Conservation (phyloP, 2,329 filamentous ascomycete genomes). For the Decorospora gaudefroyi region DNA sequence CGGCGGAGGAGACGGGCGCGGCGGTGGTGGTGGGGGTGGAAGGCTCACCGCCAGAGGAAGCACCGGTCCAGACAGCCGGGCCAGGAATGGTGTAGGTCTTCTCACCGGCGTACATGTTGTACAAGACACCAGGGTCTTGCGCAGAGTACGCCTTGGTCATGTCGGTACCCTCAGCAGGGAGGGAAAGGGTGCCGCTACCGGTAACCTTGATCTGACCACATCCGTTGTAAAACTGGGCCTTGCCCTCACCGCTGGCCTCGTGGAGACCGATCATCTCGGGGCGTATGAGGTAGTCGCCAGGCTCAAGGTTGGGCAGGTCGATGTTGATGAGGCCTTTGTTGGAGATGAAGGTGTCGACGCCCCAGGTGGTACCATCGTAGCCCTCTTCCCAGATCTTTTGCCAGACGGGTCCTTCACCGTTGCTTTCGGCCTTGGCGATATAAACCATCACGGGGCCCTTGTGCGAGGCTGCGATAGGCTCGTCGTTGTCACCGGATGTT, state of each 20-base stretch:
- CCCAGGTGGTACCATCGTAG: constrained; percentile 44
- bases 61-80: constrained; percentile 44
- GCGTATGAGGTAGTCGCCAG: constrained; percentile 50
- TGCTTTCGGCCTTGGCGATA: constrained; percentile 51
- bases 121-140: constrained; percentile 48
- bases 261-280: constrained; percentile 53
- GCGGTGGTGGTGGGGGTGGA: constrained; percentile 12
- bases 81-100: constrained; percentile 49
- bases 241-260: constrained; percentile 40
- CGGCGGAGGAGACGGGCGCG: too few species aligned
- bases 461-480: constrained; percentile 60
- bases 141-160: constrained; percentile 53
- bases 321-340: constrained; percentile 49
- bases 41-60: constrained; percentile 18
- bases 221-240: constrained; percentile 53
- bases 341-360: constrained; percentile 47
- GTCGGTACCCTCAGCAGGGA: constrained; percentile 48
- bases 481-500: constrained; percentile 49
- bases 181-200: constrained; percentile 31
- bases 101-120: constrained; percentile 46
- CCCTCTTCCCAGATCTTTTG: constrained; percentile 52
- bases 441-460: constrained; percentile 59
- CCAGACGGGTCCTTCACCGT: constrained; percentile 57
- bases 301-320: constrained; percentile 46
- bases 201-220: constrained; percentile 50